Evolutionary conservation across 768 basidiomycete species (phyloP).

Genomic region (Sporobolomyces phaffii): DNA sequence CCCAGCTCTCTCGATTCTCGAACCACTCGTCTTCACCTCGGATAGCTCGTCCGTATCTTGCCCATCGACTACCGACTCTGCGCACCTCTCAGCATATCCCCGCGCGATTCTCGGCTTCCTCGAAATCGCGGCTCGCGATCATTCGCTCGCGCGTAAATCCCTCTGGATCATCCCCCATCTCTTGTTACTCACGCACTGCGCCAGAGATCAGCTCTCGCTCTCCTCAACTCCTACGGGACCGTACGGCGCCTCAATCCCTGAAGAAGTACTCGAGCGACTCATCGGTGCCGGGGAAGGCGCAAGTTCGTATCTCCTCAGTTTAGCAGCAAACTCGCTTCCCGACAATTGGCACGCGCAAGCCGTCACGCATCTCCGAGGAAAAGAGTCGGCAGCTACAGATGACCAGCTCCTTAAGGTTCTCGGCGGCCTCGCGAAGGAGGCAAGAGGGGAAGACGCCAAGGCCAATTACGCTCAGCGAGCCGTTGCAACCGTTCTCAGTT

Average conservation of each 20-base stretch:
- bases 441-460: conserved; percentile 45
- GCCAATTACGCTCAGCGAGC: conserved; percentile 57
- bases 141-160: conserved; percentile 59
- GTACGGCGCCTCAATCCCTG: conserved; percentile 34
- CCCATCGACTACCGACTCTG: conserved; percentile 1
- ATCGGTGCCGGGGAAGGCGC: conserved; percentile 26
- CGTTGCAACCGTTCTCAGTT: conserved; percentile 57
- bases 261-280: conserved; percentile 29
- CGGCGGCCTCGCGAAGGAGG: background rate
- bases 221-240: conserved; percentile 29
- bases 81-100: conserved; percentile 11
- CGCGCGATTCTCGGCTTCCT: conserved; percentile 24
- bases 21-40: conserved; percentile 56
- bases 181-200: conserved; percentile 52
- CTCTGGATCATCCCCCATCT: conserved; percentile 67
- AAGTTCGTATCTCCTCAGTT: conserved; percentile 59
- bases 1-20: conserved; percentile 48
- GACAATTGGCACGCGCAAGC: conserved; percentile 51
- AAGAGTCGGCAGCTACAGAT: background rate
- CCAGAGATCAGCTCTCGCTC: conserved; percentile 39
- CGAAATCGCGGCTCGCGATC: conserved; percentile 45
- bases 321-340: conserved; percentile 49
- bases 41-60: background rate
- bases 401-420: conserved; percentile 42
- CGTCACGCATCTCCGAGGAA: conserved; percentile 20